Evolutionary conservation across 495 filamentous ascomycete genomes (phyloP).

Genomic region (Aspergillus panamensis): DNA sequence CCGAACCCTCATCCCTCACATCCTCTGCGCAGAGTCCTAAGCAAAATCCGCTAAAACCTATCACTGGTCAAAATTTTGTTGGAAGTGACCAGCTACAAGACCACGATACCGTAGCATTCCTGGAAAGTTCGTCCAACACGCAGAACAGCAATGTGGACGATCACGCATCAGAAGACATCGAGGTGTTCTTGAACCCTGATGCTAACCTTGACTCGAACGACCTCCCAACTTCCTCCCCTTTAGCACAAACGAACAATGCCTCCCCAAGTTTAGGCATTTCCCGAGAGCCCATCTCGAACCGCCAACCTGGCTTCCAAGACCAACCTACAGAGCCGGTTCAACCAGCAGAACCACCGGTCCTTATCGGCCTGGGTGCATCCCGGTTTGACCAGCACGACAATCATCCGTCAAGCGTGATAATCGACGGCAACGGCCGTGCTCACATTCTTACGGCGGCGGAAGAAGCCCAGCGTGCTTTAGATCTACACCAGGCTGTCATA

Average conservation of each 20-base stretch:
- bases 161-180: slow-evolving; percentile 10
- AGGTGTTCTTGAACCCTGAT: slow-evolving; percentile 25
- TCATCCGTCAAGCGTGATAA: slow-evolving; percentile 18
- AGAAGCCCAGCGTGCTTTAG: slow-evolving; percentile 20
- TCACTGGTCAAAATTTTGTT: background rate
- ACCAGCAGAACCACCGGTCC: background rate
- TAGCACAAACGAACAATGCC: slow-evolving; percentile 1
- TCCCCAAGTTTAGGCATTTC: slow-evolving; percentile 16
- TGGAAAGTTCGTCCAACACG: slow-evolving; percentile 1
- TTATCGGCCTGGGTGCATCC: background rate
- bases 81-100: slow-evolving; percentile 9
- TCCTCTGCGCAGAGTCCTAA: slow-evolving; percentile 4
- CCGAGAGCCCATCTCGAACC: background rate
- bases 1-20: background rate
- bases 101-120: slow-evolving; percentile 16
- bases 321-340: background rate
- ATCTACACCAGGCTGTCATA: slow-evolving; percentile 27
- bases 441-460: slow-evolving; percentile 22
- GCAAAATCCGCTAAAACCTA: slow-evolving; percentile 6
- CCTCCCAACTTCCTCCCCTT: slow-evolving; percentile 12
- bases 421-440: slow-evolving; percentile 22
- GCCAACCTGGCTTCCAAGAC: background rate
- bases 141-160: background rate
- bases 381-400: background rate
- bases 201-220: background rate